These are phyloP conservation scores for Torulaspora microellipsoides DNA, from an alignment of 805 yeast genomes.

Conservation along the genomic window DNA sequence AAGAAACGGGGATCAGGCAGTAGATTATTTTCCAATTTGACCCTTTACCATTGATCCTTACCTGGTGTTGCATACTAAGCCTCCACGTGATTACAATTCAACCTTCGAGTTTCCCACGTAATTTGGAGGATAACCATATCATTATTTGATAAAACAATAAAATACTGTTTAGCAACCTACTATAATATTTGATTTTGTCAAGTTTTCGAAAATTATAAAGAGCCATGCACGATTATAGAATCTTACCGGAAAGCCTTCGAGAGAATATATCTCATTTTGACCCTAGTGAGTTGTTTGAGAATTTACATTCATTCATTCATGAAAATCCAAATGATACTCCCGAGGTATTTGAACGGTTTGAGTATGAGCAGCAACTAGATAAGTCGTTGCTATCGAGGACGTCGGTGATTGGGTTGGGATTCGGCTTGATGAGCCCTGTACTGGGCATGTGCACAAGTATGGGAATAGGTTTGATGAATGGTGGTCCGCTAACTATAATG, in stretches of 20 bases:
- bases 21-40: no score
- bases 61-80: no score
- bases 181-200: no score
- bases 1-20: no score
- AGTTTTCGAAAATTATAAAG: no score
- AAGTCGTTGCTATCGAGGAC: slow-evolving; percentile 58
- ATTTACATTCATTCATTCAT: slow-evolving; percentile 29
- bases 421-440: slow-evolving; percentile 79
- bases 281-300: slow-evolving; percentile 27
- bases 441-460: slow-evolving; percentile 71
- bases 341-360: slow-evolving; percentile 65
- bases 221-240: slow-evolving; percentile 17
- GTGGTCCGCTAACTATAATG: slow-evolving; percentile 70
- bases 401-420: slow-evolving; percentile 73
- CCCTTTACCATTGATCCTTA: no score
- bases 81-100: no score
- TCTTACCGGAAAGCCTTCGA: slow-evolving; percentile 22
- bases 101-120: no score
- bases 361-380: slow-evolving; percentile 66
- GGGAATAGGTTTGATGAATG: slow-evolving; percentile 67
- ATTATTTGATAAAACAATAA: no score
- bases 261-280: slow-evolving; percentile 20
- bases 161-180: no score
- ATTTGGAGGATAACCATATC: no score
- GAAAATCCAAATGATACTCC: slow-evolving; percentile 43